Evolutionary conservation across 108 stramenopile genomes (phyloP), one percentile per base, ranked within the genome.

Genomic region (Licmophora abbreviata): DNA sequence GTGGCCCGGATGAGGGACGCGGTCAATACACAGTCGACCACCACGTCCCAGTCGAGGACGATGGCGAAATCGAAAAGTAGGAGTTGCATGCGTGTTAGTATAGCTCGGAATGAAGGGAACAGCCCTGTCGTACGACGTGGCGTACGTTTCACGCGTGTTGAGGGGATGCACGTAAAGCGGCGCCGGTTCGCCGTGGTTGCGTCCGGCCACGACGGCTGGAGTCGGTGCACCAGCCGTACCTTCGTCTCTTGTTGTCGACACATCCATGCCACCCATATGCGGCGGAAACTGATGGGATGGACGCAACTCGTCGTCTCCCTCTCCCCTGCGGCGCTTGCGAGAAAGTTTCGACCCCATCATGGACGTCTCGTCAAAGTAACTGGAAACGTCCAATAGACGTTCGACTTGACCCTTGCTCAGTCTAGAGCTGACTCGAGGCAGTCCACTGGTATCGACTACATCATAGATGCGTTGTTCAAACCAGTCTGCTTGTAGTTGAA

Each of bases 21-120:
- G 80, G 56, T 93, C 92, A 36, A 88, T 79, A 21, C 75, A 60
- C 2, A 93, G 49, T 27, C 92, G 72, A 29, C 92, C 92, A 37
- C 92, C 92, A 25, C 92, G 65, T 40, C 86, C 92, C n/a, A 93
- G 59, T 0, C 90, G 63, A 8, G 83, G 85, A 29, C 92, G 75
- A 44, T 88, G 79, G 11, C 84, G 71, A 59, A 77, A 79, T 2
- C 61, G 61, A 44, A 44, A 44, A 1, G 73, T 76, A 7, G 66
- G 61, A 3, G 61, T 57, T 6, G 66, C 52, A 23, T 59, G 49
- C 1, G 77, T 66, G 51, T 92, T 55, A 2, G 76, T 73, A 48
- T 81, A 81, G n/a, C 64, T 71, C 8, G 80, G 63, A 28, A 88
- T 71, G 40, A 70, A 67, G 1, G 85, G 86, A 6, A 73, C 76